Evolutionary conservation across 371 early-diverging fungal genomes (phyloP).

Genomic region (Syncephalastrum racemosum): DNA sequence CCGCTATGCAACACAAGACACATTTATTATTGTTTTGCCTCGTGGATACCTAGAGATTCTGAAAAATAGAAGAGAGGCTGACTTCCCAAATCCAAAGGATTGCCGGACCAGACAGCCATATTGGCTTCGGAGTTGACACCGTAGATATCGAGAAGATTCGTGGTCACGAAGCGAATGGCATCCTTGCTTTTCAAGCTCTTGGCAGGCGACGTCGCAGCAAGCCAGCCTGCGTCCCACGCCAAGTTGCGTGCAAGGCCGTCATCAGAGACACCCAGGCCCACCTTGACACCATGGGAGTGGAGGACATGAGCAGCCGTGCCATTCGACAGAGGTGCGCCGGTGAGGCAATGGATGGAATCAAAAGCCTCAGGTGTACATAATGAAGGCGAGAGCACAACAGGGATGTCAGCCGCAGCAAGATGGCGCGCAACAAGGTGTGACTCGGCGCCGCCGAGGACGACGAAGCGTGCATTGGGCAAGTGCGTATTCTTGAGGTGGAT

Average conservation of each 20-base stretch:
- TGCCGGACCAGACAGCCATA: constrained; percentile 54
- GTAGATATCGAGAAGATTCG: constrained; percentile 65
- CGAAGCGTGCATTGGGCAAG: constrained; percentile 33
- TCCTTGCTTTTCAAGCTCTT: constrained; percentile 51
- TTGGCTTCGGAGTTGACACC: constrained; percentile 26
- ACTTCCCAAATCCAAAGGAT: constrained; percentile 56
- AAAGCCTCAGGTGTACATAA: constrained; percentile 68
- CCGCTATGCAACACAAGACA: too few relatives aligned
- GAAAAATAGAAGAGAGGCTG: constrained; percentile 30
- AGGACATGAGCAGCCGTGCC: constrained; percentile 64
- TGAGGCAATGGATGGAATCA: constrained; percentile 69
- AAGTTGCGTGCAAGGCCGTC: constrained; percentile 65
- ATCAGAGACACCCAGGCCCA: constrained; percentile 60
- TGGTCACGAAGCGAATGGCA: constrained; percentile 72
- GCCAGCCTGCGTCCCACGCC: constrained; percentile 83
- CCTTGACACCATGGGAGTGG: constrained; percentile 60
- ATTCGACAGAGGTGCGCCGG: constrained; percentile 58
- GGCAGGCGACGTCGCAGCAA: constrained; percentile 37
- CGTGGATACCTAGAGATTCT: too few relatives aligned
- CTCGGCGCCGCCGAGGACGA: constrained; percentile 69
- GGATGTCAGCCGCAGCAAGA: constrained; percentile 54
- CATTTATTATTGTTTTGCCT: too few relatives aligned
- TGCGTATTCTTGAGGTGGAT: constrained; percentile 54
- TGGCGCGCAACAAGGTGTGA: constrained; percentile 66
- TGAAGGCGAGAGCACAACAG: constrained; percentile 66